Evolutionary conservation across 1,139 yeast genomes (phyloP), one percentile per base, ranked within the genome.

Genomic region (Diutina rugosa): DNA sequence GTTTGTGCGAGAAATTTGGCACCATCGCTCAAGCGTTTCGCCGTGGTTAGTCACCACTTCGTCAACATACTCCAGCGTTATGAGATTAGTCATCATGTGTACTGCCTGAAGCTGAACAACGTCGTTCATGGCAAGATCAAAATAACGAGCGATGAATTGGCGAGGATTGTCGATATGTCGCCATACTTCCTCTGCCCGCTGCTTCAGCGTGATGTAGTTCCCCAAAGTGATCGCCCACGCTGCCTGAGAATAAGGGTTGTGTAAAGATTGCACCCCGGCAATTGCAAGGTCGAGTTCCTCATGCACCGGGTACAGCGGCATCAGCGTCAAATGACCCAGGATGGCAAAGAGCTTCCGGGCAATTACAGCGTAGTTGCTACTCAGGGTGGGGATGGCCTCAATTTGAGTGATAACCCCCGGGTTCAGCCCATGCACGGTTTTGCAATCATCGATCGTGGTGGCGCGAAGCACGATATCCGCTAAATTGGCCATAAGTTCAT

Each of bases 21-120:
- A 30, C 53, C 53, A 49, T 10, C 18, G 16, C 10, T 32, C 44
- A 30, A 49, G 26, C 28, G 53, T 49, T 12, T 18, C 28, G 6
- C 26, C n/a, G 16, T 49, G 28, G 1, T 49, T n/a, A n/a, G 18
- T 47, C 7, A 49, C 44, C 6, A 49, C 44, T 7, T 49, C 44
- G 9, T 30, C 41, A 6, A 49, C 53, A n/a, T 49, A 18, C 6
- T 30, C 53, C 26, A 10, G n/a, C 7, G 53, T 32, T 6, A 49
- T 16, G n/a, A 49, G 53, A 32, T 49, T 49, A n/a, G 53, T 49
- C 53, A 49, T 29, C 53, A 49, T 49, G 29, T 49, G 53, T 4
- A 49, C 53, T 4, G 53, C 53, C 16, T 49, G 53, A 18, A 49
- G 53, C 28, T 49, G 53, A 18, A 49, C 53, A 6, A 49, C 53